Percentiles rank a stretch among this genome's conserved stretches.
phyloP scores from a whole-genome alignment of 805 yeast species.

The Myxozyma vanderwaltii region DNA sequence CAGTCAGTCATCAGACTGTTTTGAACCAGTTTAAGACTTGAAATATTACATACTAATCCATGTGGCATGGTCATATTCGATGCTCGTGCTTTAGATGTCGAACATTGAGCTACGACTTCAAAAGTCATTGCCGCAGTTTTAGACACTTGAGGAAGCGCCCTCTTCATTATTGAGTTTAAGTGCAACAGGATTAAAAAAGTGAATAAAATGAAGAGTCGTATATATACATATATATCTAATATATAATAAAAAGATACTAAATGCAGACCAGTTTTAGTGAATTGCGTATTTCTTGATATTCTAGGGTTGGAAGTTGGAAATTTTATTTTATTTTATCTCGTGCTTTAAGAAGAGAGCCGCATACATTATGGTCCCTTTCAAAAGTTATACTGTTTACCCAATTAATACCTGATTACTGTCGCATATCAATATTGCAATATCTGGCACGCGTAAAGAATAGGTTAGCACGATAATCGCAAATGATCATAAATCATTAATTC shows the following conservation, averaged over 20 bases:
- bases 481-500: too few species aligned
- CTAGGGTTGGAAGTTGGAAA: not conserved
- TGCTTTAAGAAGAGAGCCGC: not conserved
- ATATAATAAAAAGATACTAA: not conserved
- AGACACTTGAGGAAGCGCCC: constrained; percentile 15
- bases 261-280: too few species aligned
- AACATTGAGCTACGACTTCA: constrained; percentile 48
- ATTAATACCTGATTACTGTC: too few species aligned
- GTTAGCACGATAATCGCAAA: too few species aligned
- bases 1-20: not conserved
- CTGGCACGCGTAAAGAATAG: too few species aligned
- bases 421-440: too few species aligned
- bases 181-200: not conserved
- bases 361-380: not conserved
- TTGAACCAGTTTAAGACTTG: not conserved
- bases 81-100: constrained; percentile 49
- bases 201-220: too few species aligned
- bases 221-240: not conserved
- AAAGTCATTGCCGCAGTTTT: constrained; percentile 43
- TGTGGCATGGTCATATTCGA: constrained; percentile 48
- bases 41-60: constrained; percentile 40
- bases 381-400: too few species aligned
- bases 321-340: not conserved
- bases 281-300: too few species aligned
- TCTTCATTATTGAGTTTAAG: constrained; percentile 8